Percentiles rank a stretch among this genome's conserved stretches.
Evolutionary conservation across 371 early-diverging fungal genomes (phyloP).

Genomic region (Rhizopus delemar): DNA sequence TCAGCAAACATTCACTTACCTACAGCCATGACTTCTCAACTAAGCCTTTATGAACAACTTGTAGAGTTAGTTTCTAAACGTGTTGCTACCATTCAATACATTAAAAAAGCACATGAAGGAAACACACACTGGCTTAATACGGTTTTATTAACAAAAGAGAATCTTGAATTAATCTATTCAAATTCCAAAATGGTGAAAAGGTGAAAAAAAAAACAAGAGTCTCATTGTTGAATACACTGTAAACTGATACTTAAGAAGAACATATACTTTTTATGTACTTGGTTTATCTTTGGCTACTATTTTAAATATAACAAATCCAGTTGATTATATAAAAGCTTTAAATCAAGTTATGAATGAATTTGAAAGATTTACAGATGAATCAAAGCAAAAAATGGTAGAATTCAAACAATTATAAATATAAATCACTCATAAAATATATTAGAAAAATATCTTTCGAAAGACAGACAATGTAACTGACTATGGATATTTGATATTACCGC

Average conservation of each 20-base stretch:
- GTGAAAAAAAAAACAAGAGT: constrained; percentile 21
- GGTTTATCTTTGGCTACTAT: constrained; percentile 65
- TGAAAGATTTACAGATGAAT: constrained; percentile 53
- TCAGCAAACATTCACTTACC: constrained; percentile 18
- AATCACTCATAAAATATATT: not conserved
- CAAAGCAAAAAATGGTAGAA: constrained; percentile 57
- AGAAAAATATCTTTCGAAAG: constrained; percentile 64
- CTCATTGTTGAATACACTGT: not conserved
- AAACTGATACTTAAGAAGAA: constrained; percentile 25
- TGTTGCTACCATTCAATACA: constrained; percentile 66
- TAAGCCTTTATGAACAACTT: constrained; percentile 49
- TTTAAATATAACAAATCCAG: constrained; percentile 61
- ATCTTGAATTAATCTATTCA: constrained; percentile 42
- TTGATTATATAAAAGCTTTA: constrained; percentile 66
- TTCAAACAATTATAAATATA: not conserved
- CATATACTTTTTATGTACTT: constrained; percentile 61
- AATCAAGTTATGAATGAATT: constrained; percentile 62
- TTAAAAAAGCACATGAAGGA: constrained; percentile 59
- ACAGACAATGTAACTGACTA: constrained; percentile 48
- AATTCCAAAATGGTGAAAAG: constrained; percentile 46
- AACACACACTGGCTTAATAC: constrained; percentile 64
- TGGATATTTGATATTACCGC: constrained; percentile 47
- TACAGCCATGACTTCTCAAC: constrained; percentile 16
- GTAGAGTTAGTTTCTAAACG: constrained; percentile 67
- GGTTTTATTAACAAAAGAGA: constrained; percentile 56